Evolutionary conservation across 31 red algal species (phyloP), one percentile per base, ranked within the genome.

Genomic region (Odonthalia washingtoniensis): DNA sequence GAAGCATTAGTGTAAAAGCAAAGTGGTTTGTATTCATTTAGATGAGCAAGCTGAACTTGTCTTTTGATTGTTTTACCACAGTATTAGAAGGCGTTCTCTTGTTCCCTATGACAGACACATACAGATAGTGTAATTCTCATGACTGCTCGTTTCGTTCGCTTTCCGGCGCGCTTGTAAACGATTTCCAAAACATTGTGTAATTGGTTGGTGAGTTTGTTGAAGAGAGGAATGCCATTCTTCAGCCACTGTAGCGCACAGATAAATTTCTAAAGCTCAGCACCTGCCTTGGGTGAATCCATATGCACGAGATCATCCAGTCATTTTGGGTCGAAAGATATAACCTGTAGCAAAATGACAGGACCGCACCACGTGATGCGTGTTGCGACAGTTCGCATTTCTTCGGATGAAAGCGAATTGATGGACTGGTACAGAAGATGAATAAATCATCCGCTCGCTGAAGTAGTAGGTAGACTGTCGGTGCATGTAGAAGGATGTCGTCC

Each of bases 1-100:
- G 75, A 73, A 3, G 74, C 76, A 31, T 89, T 45, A 4, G 74
- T 81, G 64, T 36, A 80, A 5, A 80, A 53, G 64, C 86, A 89
- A 33, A 34, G n/a, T 32, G 31, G n/a, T 70, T 27, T 9, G 66
- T 12, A 27, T 37, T 28, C 14, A 32, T 70, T 37, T 32, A 12
- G 9, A 12, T 70, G 66, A 27, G 66, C 66, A 27, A 70, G 66
- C 66, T 9, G 9, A 27, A 70, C 66, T 37, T 70, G 66, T 9
- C 31, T 12, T 27, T 9, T 27, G 14, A 12, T 21, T 6, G 9
- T 27, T 70, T 12, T 28, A 21, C 31, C 31, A 27, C 34, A 70
- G 28, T 12, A 32, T 6, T 32, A 9, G 66, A 32, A 70, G 28
- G 66, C 66, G 31, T 9, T 32, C n/a, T 6, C 12, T 37, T 70